Evolutionary conservation across 306 rosid genomes (phyloP).

Genomic region (Glycine soja): DNA sequence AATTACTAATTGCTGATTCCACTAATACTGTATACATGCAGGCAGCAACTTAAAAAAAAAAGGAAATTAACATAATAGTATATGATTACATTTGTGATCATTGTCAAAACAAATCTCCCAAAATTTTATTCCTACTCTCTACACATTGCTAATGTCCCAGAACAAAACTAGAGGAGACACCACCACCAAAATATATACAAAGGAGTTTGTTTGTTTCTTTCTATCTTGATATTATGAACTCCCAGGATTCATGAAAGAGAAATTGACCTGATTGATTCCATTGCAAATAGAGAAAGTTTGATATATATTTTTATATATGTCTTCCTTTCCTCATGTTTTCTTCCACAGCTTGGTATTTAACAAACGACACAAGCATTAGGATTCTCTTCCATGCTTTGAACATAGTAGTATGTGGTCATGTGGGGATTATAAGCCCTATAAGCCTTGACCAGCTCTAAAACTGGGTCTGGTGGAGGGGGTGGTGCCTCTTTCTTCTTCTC

Average conservation of each 20-base stretch:
- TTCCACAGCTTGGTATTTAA: slow-evolving; percentile 40
- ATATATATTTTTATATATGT: neutral
- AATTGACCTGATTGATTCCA: slow-evolving; percentile 28
- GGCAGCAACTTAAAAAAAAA: neutral
- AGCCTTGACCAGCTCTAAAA: slow-evolving; percentile 75
- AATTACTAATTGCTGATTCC: neutral
- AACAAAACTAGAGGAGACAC: slow-evolving; percentile 47
- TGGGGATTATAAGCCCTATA: slow-evolving; percentile 83
- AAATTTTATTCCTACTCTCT: slow-evolving; percentile 60
- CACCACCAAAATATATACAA: slow-evolving; percentile 68
- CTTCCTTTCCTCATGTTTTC: slow-evolving; percentile 29
- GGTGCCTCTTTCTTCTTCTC: slow-evolving; percentile 64
- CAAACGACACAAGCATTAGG: slow-evolving; percentile 89
- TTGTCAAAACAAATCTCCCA: slow-evolving; percentile 47
- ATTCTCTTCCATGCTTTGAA: slow-evolving; percentile 93
- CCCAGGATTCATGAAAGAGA: slow-evolving; percentile 45
- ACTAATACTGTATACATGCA: neutral
- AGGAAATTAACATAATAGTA: neutral
- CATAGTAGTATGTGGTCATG: slow-evolving; percentile 73
- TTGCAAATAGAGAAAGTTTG: slow-evolving; percentile 47
- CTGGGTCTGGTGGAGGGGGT: slow-evolving; percentile 64
- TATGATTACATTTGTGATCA: slow-evolving; percentile 43
- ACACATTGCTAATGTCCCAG: slow-evolving; percentile 53
- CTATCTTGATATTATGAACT: slow-evolving; percentile 44
- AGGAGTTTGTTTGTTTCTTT: slow-evolving; percentile 8